Percentiles rank a stretch among this genome's conserved stretches.
Conservation (phyloP, 139 green algal genomes). For the Gonium pectorale region DNA sequence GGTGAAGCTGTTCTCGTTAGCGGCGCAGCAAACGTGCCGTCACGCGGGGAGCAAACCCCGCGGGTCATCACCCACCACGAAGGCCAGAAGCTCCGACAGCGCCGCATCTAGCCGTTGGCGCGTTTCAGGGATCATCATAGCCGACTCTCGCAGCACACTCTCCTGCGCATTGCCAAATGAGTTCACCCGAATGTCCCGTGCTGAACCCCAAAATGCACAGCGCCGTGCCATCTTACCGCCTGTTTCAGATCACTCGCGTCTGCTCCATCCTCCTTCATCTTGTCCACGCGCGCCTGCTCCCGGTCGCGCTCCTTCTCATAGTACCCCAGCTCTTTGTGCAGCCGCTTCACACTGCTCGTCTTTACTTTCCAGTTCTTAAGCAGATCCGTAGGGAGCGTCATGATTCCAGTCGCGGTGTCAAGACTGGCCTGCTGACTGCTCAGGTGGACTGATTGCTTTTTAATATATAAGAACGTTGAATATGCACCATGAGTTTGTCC, state of each 20-base stretch:
- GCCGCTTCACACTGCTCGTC: slow-evolving; percentile 74
- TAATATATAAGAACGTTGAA: no score
- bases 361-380: slow-evolving; percentile 78
- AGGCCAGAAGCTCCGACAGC: slow-evolving; percentile 73
- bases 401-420: no score
- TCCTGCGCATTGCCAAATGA: slow-evolving; percentile 72
- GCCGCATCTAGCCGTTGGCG: slow-evolving; percentile 80
- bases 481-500: no score
- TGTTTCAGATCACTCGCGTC: slow-evolving; percentile 89
- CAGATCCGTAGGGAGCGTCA: slow-evolving; percentile 38
- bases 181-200: neutral
- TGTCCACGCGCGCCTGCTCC: slow-evolving; percentile 78
- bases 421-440: no score
- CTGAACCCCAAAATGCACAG: neutral
- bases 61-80: slow-evolving; percentile 68
- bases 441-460: no score
- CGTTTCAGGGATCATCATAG: slow-evolving; percentile 91
- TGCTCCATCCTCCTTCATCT: slow-evolving; percentile 73
- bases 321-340: slow-evolving; percentile 86
- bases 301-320: slow-evolving; percentile 83
- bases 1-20: no score
- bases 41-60: no score
- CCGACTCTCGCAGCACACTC: slow-evolving; percentile 86
- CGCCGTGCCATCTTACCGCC: slow-evolving; percentile 66
- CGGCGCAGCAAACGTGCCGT: no score